phyloP scores from a whole-genome alignment of 163 green algal genomes.

The Scenedesmus sp. region DNA sequence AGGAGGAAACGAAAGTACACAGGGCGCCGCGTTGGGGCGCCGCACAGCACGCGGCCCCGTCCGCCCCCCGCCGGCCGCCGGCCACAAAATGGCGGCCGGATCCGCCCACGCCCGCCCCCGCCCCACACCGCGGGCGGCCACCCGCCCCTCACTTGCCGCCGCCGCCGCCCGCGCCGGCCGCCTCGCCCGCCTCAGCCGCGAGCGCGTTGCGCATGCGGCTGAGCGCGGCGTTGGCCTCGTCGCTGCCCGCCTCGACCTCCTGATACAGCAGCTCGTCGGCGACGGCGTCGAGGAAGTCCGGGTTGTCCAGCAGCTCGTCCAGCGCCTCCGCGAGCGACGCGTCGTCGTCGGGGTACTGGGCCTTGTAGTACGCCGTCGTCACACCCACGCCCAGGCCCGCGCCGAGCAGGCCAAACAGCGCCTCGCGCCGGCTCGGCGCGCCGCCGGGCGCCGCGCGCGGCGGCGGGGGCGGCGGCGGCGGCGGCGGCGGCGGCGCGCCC shows the following conservation, averaged over 20 bases:
- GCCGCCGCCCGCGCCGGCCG: not conserved
- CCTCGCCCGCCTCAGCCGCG: not conserved
- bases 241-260: conserved; percentile 27
- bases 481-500: conserved; percentile 38
- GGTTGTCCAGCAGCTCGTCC: conserved; percentile 46
- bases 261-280: conserved; percentile 45
- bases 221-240: conserved; percentile 17
- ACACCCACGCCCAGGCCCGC: conserved; percentile 28
- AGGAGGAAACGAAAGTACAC: too few relatives aligned
- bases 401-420: conserved; percentile 33
- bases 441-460: conserved; percentile 8
- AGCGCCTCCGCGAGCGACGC: conserved; percentile 31
- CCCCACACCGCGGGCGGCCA: too few relatives aligned
- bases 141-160: too few relatives aligned
- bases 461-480: conserved; percentile 37
- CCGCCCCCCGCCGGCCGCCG: too few relatives aligned
- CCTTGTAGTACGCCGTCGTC: conserved; percentile 44
- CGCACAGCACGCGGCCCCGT: too few relatives aligned
- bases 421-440: conserved; percentile 33
- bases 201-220: conserved; percentile 35
- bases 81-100: too few relatives aligned
- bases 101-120: too few relatives aligned
- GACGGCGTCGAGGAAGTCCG: conserved; percentile 50
- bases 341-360: conserved; percentile 32
- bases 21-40: too few relatives aligned